phyloP scores from a whole-genome alignment of 2,329 filamentous ascomycete genomes.

The Dichotomopilus funicola region DNA sequence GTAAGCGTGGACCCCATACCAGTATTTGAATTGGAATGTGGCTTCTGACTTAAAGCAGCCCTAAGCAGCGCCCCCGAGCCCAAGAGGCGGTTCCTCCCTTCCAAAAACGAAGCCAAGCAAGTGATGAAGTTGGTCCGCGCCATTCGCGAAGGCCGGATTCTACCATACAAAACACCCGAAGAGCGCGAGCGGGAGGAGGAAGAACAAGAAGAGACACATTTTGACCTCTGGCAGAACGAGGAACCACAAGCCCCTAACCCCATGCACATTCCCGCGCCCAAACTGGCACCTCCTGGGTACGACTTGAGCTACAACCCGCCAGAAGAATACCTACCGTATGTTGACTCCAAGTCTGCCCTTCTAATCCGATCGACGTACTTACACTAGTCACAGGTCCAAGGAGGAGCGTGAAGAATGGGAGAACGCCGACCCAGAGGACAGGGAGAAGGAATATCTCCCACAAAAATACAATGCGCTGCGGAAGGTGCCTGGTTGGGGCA shows the following conservation, averaged over 20 bases:
- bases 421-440: slow-evolving; percentile 78
- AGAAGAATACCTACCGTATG: slow-evolving; percentile 74
- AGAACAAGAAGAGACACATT: slow-evolving; percentile 64
- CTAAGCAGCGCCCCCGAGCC: slow-evolving; percentile 91
- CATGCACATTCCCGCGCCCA: slow-evolving; percentile 94
- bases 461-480: slow-evolving; percentile 76
- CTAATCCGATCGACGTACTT: neutral
- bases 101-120: slow-evolving; percentile 92
- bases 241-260: slow-evolving; percentile 72
- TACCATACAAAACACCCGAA: slow-evolving; percentile 76
- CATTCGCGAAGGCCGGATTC: slow-evolving; percentile 86
- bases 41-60: slow-evolving; percentile 31
- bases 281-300: slow-evolving; percentile 86
- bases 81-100: slow-evolving; percentile 90
- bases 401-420: slow-evolving; percentile 84
- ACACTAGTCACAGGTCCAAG: slow-evolving; percentile 43
- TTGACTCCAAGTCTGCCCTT: neutral
- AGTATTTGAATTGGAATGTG: neutral
- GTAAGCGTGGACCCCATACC: slow-evolving; percentile 10
- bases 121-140: slow-evolving; percentile 97
- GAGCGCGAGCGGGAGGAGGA: slow-evolving; percentile 63
- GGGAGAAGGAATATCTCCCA: slow-evolving; percentile 83
- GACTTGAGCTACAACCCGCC: slow-evolving; percentile 96
- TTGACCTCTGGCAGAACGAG: slow-evolving; percentile 95
- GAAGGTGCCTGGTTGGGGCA: slow-evolving; percentile 85